Conservation (phyloP, 2,329 filamentous ascomycete species). For the Talaromyces verruculosus region DNA sequence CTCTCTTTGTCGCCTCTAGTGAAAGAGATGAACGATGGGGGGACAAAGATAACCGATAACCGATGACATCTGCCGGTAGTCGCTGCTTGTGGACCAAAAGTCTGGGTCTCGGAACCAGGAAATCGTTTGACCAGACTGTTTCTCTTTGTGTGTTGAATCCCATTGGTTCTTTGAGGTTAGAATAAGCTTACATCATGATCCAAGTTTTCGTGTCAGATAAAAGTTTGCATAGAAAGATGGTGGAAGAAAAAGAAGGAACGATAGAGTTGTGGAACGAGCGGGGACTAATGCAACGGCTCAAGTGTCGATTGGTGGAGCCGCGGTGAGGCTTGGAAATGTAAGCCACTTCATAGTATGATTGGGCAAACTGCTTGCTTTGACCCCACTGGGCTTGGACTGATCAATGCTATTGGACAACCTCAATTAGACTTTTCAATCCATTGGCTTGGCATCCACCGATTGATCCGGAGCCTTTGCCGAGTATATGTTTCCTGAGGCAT, state of each 20-base stretch:
- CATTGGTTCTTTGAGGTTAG: background rate
- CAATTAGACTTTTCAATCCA: background rate
- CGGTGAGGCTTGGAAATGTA: background rate
- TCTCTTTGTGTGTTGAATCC: background rate
- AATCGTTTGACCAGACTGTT: background rate
- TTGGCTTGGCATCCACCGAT: background rate
- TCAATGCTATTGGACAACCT: background rate
- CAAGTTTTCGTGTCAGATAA: background rate
- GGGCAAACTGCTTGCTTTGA: no score
- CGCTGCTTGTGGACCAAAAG: background rate
- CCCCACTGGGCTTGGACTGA: no score
- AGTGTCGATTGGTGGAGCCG: background rate
- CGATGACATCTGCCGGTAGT: background rate
- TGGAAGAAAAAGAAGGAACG: background rate
- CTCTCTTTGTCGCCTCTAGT: background rate
- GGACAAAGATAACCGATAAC: background rate
- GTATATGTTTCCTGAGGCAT: background rate
- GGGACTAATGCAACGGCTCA: background rate
- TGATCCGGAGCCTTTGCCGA: background rate
- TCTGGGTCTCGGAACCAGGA: background rate
- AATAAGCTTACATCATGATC: background rate
- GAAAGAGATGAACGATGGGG: background rate
- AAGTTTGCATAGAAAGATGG: background rate
- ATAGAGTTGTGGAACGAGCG: constrained; percentile 1
- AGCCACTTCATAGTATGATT: no score